Evolutionary conservation across 805 yeast genomes (phyloP).

Genomic region (Ogataea angusta): DNA sequence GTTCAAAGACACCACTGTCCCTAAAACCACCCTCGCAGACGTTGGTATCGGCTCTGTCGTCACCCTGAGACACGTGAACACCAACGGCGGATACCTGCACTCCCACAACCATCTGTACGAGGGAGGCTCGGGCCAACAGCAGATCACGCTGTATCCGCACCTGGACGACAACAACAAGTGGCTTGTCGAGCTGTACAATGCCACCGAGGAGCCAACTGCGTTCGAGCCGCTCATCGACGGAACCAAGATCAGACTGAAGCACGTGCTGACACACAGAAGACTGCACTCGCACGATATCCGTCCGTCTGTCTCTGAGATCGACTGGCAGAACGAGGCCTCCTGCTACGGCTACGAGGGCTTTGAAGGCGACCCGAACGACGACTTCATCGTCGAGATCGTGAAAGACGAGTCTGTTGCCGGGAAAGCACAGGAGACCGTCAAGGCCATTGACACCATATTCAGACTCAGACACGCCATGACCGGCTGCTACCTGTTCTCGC

Average conservation of each 20-base stretch:
- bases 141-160: slow-evolving; percentile 76
- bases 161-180: slow-evolving; percentile 72
- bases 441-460: slow-evolving; percentile 68
- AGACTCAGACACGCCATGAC: slow-evolving; percentile 77
- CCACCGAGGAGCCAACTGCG: slow-evolving; percentile 49
- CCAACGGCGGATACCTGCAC: slow-evolving; percentile 79
- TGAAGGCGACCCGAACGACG: slow-evolving; percentile 81
- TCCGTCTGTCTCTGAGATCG: slow-evolving; percentile 71
- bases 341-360: slow-evolving; percentile 76
- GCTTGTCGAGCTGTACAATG: slow-evolving; percentile 65
- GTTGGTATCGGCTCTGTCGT: slow-evolving; percentile 73
- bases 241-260: slow-evolving; percentile 66
- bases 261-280: slow-evolving; percentile 56
- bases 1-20: slow-evolving; percentile 58
- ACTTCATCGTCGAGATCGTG: slow-evolving; percentile 73
- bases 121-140: slow-evolving; percentile 83
- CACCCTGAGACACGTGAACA: slow-evolving; percentile 63
- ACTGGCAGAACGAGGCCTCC: slow-evolving; percentile 83
- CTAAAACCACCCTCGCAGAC: slow-evolving; percentile 53
- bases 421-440: slow-evolving; percentile 51
- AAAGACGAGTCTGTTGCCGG: slow-evolving; percentile 46
- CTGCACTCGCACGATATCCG: slow-evolving; percentile 82
- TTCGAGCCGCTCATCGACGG: slow-evolving; percentile 67
- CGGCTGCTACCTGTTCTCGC: slow-evolving; percentile 75
- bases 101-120: slow-evolving; percentile 72